Percentiles rank a stretch among this genome's conserved stretches.
Evolutionary conservation across 1,284 basidiomycete species (phyloP).

Genomic region (Naganishia sp.): DNA sequence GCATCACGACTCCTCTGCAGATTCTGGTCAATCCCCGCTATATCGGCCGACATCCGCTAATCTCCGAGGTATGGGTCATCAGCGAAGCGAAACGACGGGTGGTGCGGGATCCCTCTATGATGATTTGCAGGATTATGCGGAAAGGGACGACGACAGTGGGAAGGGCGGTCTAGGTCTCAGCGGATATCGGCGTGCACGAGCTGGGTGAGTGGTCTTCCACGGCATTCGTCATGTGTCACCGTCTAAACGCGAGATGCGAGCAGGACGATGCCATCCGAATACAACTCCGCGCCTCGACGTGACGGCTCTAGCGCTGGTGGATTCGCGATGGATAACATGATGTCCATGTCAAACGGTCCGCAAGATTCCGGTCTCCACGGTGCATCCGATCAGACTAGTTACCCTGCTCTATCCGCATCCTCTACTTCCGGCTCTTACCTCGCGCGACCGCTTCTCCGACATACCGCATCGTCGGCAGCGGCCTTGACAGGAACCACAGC

Average conservation of each 20-base stretch:
- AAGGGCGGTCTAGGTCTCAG: constrained; percentile 11
- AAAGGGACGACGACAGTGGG: constrained; percentile 21
- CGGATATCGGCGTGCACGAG: constrained; percentile 48
- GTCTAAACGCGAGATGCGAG: no score
- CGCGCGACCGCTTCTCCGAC: constrained; percentile 70
- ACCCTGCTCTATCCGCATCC: neutral
- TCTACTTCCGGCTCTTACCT: constrained; percentile 34
- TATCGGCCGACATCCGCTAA: constrained; percentile 20
- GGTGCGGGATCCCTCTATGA: constrained; percentile 8
- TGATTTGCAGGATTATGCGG: constrained; percentile 12
- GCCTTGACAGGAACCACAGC: constrained; percentile 55
- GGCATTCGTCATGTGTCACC: no score
- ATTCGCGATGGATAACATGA: constrained; percentile 39
- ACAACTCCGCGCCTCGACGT: constrained; percentile 17
- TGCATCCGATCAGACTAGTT: constrained; percentile 10
- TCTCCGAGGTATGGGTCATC: constrained; percentile 22
- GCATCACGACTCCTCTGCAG: constrained; percentile 5
- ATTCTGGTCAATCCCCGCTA: constrained; percentile 16
- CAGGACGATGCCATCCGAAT: constrained; percentile 15
- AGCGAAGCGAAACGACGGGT: constrained; percentile 22
- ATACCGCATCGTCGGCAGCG: constrained; percentile 66
- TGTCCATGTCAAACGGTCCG: constrained; percentile 32
- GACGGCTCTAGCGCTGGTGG: neutral
- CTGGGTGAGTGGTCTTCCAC: constrained; percentile 45
- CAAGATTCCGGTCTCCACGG: constrained; percentile 16